Conservation (phyloP, 345 rosid species). For the Viola odorata region DNA sequence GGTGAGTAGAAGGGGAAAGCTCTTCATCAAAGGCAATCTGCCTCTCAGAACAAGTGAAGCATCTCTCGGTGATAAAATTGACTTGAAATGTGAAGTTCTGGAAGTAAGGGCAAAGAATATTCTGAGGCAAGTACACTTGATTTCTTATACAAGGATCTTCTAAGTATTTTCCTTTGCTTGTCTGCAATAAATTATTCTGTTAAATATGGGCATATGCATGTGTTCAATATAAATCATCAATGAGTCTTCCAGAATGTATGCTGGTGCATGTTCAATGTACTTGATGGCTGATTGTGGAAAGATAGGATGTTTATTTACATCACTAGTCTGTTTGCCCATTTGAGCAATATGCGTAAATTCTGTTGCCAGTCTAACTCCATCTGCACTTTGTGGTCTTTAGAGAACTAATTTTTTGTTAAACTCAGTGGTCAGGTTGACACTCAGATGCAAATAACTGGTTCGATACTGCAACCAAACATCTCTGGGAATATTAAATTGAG, state of each 20-base stretch:
- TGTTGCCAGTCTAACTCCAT: too few relatives aligned
- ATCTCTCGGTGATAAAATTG: constrained; percentile 64
- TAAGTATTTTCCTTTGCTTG: background rate
- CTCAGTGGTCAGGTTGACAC: constrained; percentile 97
- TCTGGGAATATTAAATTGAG: constrained; percentile 92
- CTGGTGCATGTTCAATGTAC: too few relatives aligned
- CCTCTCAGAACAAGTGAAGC: constrained; percentile 84
- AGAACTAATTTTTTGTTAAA: constrained; percentile 15
- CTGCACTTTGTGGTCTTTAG: too few relatives aligned
- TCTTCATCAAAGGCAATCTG: constrained; percentile 74
- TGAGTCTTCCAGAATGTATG: too few relatives aligned
- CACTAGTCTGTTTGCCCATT: background rate
- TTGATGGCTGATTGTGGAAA: too few relatives aligned
- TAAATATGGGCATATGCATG: background rate
- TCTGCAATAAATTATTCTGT: background rate
- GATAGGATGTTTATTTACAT: too few relatives aligned
- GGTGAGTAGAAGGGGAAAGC: constrained; percentile 87
- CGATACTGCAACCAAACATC: constrained; percentile 88
- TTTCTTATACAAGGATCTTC: constrained; percentile 8
- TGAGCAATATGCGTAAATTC: background rate
- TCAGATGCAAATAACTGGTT: constrained; percentile 86
- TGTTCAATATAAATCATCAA: too few relatives aligned
- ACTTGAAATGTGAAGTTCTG: constrained; percentile 89
- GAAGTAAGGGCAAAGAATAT: constrained; percentile 95
- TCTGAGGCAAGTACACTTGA: constrained; percentile 46